Evolutionary conservation across 208 protist genomes (phyloP).

Genomic region (Naegleria fowleri): DNA sequence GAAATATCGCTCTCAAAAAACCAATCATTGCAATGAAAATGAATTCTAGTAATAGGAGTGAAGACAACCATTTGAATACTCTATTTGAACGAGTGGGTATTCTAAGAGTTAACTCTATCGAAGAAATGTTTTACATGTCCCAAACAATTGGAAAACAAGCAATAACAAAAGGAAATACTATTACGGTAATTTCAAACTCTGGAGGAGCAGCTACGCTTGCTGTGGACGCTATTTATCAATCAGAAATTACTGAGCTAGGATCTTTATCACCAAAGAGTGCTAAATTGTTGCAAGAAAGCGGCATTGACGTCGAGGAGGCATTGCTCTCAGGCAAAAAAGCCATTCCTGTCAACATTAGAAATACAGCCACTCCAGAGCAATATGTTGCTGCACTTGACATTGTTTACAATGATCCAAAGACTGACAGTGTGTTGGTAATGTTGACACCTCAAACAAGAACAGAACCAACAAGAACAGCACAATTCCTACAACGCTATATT

Average conservation of each 20-base stretch:
- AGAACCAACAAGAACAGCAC: constrained; percentile 11
- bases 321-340: background rate
- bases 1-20: background rate
- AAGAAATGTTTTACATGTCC: constrained; percentile 9
- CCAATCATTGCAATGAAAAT: background rate
- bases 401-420: background rate
- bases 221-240: background rate
- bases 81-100: background rate
- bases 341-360: background rate
- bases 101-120: background rate
- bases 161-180: background rate
- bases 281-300: background rate
- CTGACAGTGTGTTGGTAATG: background rate
- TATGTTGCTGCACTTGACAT: background rate
- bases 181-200: background rate
- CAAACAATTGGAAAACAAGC: background rate
- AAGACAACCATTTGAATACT: background rate
- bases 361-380: background rate
- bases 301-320: background rate
- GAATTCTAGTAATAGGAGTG: too few relatives aligned
- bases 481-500: background rate
- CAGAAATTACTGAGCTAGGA: background rate
- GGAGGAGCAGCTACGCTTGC: background rate
- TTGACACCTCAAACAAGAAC: background rate
- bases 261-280: background rate